Base-by-base conservation (phyloP, 148 eudicot genomes). In the Amaranthus hypochondriacus region DNA sequence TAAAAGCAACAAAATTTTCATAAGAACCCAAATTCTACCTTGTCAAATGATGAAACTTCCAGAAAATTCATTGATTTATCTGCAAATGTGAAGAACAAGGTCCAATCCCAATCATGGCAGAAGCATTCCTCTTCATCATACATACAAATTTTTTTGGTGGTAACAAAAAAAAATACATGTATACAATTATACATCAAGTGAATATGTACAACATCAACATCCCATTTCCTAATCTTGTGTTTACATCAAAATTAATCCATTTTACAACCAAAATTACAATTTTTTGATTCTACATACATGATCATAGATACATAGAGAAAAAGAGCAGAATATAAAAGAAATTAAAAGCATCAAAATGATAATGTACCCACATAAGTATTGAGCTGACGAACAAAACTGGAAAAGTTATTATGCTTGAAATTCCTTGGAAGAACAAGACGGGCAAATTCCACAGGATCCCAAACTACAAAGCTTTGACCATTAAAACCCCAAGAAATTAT, bases 301-400 rank as follows among this genome's bases (percentile, higher is more conserved):
- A 59, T 39, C 18, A 77, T 7, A 14, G 15, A 67, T 4, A 54
- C 4, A 42, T 21, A 72, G 3, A 69, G 57, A 65, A 39, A 60
- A 54, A 52, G 14, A 64, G 46, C 14, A 48, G 3, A 2, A 48
- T 15, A 18, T 62, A 5, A 76, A 5, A 76, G 54, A 11, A 5
- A 15, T 15, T 6, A 70, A n/a, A 7, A n/a, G 59, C 48, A 71
- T 15, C 39, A 28, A 28, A 2, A 28, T 28, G 39, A 28, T 28
- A 28, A 70, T 63, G 48, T 87, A 93, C 98, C 87, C 89, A 93
- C 98, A 88, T 93, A 93, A 55, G 98, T 91, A 69, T 93, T 93
- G 5, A 93, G 98, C 81, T 93, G 98, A 9, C 98, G 94, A 78
- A 93, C 90, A 80, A 93, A 93, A 82, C 98, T 93, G 46, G 98